Evolutionary conservation across 768 basidiomycete species (phyloP), one percentile per base, ranked within the genome.

Genomic region (Boletales sp.): DNA sequence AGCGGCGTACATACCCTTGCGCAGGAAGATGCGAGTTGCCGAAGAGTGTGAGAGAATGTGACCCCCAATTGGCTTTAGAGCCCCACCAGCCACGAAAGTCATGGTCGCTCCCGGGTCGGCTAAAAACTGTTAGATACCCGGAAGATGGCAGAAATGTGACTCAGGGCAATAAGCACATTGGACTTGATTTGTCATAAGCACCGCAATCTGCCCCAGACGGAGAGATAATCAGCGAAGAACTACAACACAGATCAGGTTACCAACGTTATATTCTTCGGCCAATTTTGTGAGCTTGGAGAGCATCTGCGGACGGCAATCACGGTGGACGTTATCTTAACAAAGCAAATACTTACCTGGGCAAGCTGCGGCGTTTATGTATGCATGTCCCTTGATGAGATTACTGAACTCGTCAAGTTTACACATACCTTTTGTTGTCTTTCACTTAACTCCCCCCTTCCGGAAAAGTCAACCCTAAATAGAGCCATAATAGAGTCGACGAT

Each of bases 401-500:
- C 29, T 15, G 18, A n/a, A n/a, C n/a, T n/a, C n/a, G n/a, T 10
- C 27, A 34, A 51, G 15, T 21, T 15, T 43, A 21, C 21, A 34
- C 59, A 40, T 43, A 83, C 88, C 73, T 93, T 93, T 65, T 97
- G 94, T 64, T 94, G 94, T 45, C 94, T 78, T 72, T 94, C 93
- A 57, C 92, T 94, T 36, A 97, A 71, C 66, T 97, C 95, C 29
- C 94, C 95, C 73, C 94, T 75, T 18, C 94, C 94, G 4, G 90
- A 90, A 66, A 75, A 98, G 68, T 98, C 94, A 39, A 93, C 90
- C 17, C 93, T 83, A 68, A 98, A 98, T 7, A 95, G 78, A 27
- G 94, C 95, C 91, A 98, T 95, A 53, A 97, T 94, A 59, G 90
- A 94, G 65, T 97, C 95, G 32, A 97, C 81, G 51, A 97, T 93